Percentiles rank a stretch among this genome's conserved stretches.
Conservation (phyloP, 257 asterid genomes). For the Solanum tacnaense region DNA sequence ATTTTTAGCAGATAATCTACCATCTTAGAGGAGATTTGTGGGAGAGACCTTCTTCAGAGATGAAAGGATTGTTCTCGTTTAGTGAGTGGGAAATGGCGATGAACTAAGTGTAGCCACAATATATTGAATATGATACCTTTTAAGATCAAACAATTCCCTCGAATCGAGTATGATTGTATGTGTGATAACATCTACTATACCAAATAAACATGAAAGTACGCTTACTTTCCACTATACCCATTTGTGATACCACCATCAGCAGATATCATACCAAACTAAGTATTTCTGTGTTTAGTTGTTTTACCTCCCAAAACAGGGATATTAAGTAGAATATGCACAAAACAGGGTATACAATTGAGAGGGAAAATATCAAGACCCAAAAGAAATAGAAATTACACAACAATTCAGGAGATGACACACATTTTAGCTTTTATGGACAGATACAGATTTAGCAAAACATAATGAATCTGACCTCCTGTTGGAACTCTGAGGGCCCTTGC, state of each 20-base stretch:
- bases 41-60: background rate
- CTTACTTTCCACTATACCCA: background rate
- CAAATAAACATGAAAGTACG: background rate
- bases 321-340: background rate
- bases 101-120: background rate
- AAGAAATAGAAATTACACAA: background rate
- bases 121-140: background rate
- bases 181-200: background rate
- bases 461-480: constrained; percentile 57
- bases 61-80: background rate
- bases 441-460: background rate
- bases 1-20: background rate
- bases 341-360: background rate
- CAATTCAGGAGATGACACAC: background rate
- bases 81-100: background rate
- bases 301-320: background rate
- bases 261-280: background rate
- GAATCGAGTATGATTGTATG: background rate
- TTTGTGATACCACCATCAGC: background rate
- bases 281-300: background rate
- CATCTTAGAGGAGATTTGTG: background rate
- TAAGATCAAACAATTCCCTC: background rate
- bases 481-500: constrained; percentile 78
- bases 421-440: background rate
- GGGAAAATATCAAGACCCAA: background rate